phyloP scores from a whole-genome alignment of 306 rosid species.

The Amphicarpaea edgeworthii region DNA sequence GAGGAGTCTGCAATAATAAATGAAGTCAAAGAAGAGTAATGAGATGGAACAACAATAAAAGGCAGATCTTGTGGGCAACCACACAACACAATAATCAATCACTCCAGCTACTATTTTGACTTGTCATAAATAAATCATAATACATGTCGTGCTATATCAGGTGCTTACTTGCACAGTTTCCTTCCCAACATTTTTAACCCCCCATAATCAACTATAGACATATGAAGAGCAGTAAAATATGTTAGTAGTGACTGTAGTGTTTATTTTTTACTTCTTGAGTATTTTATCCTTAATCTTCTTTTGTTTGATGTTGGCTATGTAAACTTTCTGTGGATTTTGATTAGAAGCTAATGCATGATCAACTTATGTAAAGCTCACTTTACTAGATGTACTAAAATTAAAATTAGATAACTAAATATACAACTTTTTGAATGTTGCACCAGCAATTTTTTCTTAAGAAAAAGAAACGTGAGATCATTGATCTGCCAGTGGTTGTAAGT shows the following conservation, averaged over 20 bases:
- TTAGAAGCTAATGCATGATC: background rate
- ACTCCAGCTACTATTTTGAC: conserved; percentile 31
- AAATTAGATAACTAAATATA: background rate
- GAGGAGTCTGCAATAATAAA: conserved; percentile 49
- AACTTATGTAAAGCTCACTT: background rate
- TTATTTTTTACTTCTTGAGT: background rate
- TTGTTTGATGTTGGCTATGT: background rate
- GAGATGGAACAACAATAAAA: conserved; percentile 21
- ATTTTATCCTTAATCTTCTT: background rate
- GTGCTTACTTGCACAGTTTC: background rate
- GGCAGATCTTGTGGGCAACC: conserved; percentile 44
- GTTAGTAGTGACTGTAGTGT: background rate
- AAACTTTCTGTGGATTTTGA: background rate
- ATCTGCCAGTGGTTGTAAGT: background rate
- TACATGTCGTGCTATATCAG: conserved; percentile 6
- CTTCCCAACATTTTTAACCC: too few relatives aligned
- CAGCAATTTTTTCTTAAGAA: background rate
- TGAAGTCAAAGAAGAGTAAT: conserved; percentile 54
- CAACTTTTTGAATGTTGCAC: background rate
- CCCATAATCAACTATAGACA: background rate
- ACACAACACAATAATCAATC: conserved; percentile 43
- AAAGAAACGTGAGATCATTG: background rate
- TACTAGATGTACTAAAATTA: background rate
- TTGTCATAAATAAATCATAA: too few relatives aligned
- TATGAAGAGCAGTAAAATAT: background rate